Evolutionary conservation across 1,139 yeast genomes (phyloP), one percentile per base, ranked within the genome.

Genomic region (Pichia sp.): DNA sequence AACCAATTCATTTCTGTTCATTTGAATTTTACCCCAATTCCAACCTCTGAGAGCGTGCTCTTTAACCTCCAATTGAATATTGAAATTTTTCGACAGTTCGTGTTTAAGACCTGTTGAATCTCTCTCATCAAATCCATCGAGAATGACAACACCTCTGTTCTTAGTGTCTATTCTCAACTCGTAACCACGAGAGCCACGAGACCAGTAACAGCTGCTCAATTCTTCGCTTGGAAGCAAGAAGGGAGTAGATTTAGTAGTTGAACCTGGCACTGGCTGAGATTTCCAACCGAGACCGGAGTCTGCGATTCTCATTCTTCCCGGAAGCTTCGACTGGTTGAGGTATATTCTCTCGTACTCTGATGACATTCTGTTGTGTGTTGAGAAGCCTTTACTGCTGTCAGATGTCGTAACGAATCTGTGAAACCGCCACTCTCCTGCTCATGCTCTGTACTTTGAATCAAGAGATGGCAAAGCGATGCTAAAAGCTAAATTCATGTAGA

Each of bases 281-380:
- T 88, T 91, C 99, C 99, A 91, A 33, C 99, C 99, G 30, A 91
- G 71, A 33, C 99, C 99, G 14, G 93, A 79, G 46, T 83, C 91
- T 9, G 96, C 95, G 46, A 93, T 74, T 60, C 98, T 85, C 72
- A 91, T 82, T 50, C 94, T 79, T 15, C 99, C 99, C 31, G 77
- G 73, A 37, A 72, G 68, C 48, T 77, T 77, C 42, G 95, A 83
- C 59, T 84, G 95, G 61, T 93, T 88, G 56, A 86, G 67, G 58
- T 83, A 87, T 47, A 91, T 86, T 58, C 79, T 76, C 54, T 87
- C 96, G 56, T 84, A 88, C 57, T 87, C 83, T 35, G 53, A 48
- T 8, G 60, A 56, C 60, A 55, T 55, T n/a, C n/a, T n/a, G n/a
- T n/a, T n/a, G n/a, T n/a, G n/a, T n/a, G n/a, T n/a, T n/a, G n/a